Conservation (phyloP, 495 filamentous ascomycete species). For the Penicillium samsonianum region DNA sequence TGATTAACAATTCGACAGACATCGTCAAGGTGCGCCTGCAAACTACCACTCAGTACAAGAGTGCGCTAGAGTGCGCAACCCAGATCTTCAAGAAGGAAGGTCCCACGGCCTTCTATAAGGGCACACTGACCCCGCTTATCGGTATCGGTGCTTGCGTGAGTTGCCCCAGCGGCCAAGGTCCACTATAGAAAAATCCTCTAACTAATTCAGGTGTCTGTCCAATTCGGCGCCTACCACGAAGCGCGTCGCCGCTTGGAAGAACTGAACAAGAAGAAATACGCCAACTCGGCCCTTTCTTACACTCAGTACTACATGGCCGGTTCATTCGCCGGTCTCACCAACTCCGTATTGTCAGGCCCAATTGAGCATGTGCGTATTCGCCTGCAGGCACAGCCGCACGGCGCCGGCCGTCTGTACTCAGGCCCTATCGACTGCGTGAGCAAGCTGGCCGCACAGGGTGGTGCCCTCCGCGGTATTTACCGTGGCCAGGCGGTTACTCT, state of each 20-base stretch:
- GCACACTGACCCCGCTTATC: slow-evolving; percentile 91
- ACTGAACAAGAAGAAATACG: slow-evolving; percentile 59
- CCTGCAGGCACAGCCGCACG: slow-evolving; percentile 96
- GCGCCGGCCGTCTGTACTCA: slow-evolving; percentile 69
- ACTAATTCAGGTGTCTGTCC: slow-evolving; percentile 71
- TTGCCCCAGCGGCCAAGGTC: slow-evolving; percentile 13
- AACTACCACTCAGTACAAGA: slow-evolving; percentile 77
- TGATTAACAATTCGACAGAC: slow-evolving; percentile 53
- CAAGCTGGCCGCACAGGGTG: slow-evolving; percentile 69
- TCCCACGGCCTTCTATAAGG: slow-evolving; percentile 93
- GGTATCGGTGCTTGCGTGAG: slow-evolving; percentile 93
- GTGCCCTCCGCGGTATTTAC: slow-evolving; percentile 73
- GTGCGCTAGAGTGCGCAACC: slow-evolving; percentile 74
- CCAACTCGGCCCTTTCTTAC: slow-evolving; percentile 62
- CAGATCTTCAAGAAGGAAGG: slow-evolving; percentile 89
- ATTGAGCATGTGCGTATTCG: slow-evolving; percentile 98
- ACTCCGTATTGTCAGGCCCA: slow-evolving; percentile 82
- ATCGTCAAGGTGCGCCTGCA: slow-evolving; percentile 98
- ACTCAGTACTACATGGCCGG: slow-evolving; percentile 87
- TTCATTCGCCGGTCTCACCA: slow-evolving; percentile 89
- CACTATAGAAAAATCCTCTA: slow-evolving; percentile 7
- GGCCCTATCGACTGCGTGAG: slow-evolving; percentile 89
- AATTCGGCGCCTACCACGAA: slow-evolving; percentile 96
- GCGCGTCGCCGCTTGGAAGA: slow-evolving; percentile 83
- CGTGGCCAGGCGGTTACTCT: slow-evolving; percentile 85